Evolutionary conservation across 164 flowering plant genomes (phyloP), one percentile per base, ranked within the genome.

Genomic region (Umbilicus rupestris): DNA sequence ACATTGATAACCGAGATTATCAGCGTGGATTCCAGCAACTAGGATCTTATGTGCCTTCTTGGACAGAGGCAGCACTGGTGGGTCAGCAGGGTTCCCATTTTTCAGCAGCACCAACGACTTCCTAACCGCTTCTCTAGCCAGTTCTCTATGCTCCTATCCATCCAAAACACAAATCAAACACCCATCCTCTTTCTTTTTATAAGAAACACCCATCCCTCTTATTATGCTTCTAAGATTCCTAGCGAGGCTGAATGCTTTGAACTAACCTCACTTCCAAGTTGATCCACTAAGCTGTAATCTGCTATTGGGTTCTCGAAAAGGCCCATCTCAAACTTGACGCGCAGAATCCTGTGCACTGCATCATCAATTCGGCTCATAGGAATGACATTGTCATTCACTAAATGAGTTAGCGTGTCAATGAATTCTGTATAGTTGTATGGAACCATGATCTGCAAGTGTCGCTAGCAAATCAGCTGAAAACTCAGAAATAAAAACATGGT

Each of bases 111-210:
- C 86, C 30, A 82, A 79, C 2, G 84, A 76, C 69, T 76, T 84
- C 68, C 85, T 76, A n/a, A 84, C 88, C 0, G 88, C 88, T 76
- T 82, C 88, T 64, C 84, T 80, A 19, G 88, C 88, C 70, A 84
- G 58, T 29, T 79, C 79, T 68, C 85, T 79, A 66, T 84, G 85
- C 17, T 69, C 77, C 85, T 81, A 77, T 7, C 2, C 62, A 35
- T 42, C 10, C 31, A 47, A 31, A 49, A 22, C 35, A 45, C 16
- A 17, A 31, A 60, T 31, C 33, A 11, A n/a, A 50, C 29, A 50
- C 19, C 33, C 63, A 28, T 8, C 11, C 22, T 2, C 39, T 16
- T 35, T 30, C 24, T 17, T 30, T 0, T n/a, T 16, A 3, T 31
- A 12, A 60, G 5, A 4, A 15, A n/a, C n/a, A n/a, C n/a, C n/a